Percentiles rank a stretch among this genome's conserved stretches.
Evolutionary conservation across 139 green algal species (phyloP).

Genomic region (Edaphochlamys debaryana): DNA sequence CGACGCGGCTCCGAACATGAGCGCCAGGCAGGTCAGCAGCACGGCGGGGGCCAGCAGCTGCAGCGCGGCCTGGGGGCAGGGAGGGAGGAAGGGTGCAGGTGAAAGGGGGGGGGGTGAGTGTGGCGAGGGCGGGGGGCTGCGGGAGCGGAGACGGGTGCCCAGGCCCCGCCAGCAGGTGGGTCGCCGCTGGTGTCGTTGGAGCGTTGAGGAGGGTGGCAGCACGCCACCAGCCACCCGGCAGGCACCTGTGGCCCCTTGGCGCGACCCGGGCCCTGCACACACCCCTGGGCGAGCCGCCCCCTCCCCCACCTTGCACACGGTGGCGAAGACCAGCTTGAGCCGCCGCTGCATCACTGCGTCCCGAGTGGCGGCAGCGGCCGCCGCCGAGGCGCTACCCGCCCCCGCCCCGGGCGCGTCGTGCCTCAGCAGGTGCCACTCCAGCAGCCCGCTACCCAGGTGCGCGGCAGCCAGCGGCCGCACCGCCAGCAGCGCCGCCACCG

Average conservation of each 20-base stretch:
- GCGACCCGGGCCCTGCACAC: too few relatives aligned
- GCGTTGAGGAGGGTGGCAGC: too few relatives aligned
- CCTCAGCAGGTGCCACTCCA: conserved; percentile 28
- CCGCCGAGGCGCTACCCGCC: neutral
- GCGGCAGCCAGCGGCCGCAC: conserved; percentile 9
- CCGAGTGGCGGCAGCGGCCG: neutral
- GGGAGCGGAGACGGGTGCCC: neutral
- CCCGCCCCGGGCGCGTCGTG: neutral
- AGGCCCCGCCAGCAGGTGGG: too few relatives aligned
- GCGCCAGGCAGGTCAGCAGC: neutral
- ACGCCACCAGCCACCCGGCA: too few relatives aligned
- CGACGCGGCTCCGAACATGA: neutral
- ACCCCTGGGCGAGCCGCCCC: neutral
- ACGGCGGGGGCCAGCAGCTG: conserved; percentile 12
- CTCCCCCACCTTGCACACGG: conserved; percentile 5
- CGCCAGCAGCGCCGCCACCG: neutral
- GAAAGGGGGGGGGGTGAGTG: neutral
- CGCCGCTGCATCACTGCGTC: neutral
- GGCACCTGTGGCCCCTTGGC: neutral
- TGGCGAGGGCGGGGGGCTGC: neutral
- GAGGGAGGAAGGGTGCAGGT: neutral
- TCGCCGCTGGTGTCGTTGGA: too few relatives aligned
- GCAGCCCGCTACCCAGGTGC: conserved; percentile 6
- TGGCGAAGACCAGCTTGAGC: conserved; percentile 8
- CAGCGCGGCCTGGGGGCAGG: neutral